Conservation (phyloP, 106 monocot genomes). For the Allium sativum region DNA sequence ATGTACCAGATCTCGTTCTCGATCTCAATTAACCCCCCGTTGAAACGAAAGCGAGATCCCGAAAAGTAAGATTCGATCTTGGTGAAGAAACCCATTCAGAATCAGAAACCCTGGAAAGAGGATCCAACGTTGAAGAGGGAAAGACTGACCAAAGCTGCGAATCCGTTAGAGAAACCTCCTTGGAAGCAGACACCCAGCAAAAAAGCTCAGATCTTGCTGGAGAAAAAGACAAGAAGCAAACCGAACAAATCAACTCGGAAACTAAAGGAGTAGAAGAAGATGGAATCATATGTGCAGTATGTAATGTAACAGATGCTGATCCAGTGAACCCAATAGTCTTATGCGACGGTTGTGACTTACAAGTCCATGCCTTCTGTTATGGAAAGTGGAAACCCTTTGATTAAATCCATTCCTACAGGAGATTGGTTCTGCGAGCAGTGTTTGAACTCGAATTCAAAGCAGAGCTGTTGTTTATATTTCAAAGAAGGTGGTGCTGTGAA, state of each 20-base stretch:
- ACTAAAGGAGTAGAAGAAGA: conserved; percentile 34
- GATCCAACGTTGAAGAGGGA: not conserved
- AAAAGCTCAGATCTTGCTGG: too few relatives aligned
- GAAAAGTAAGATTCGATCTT: too few relatives aligned
- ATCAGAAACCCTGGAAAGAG: not conserved
- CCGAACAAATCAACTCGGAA: not conserved
- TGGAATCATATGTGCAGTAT: conserved; percentile 67
- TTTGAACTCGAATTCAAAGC: conserved; percentile 2
- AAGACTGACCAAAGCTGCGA: not conserved
- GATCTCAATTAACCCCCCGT: too few relatives aligned
- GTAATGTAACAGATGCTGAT: conserved; percentile 76
- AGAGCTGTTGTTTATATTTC: conserved; percentile 64
- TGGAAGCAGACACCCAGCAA: too few relatives aligned
- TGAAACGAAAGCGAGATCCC: too few relatives aligned
- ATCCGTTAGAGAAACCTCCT: too few relatives aligned
- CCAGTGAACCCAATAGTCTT: conserved; percentile 77
- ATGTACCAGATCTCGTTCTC: too few relatives aligned
- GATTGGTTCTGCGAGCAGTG: conserved; percentile 81
- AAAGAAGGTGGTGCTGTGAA: conserved; percentile 55
- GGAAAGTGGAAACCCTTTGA: conserved; percentile 75
- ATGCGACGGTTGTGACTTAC: conserved; percentile 92
- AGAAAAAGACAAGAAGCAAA: too few relatives aligned
- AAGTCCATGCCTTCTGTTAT: conserved; percentile 83
- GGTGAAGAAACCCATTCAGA: not conserved
- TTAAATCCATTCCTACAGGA: conserved; percentile 47